Percentiles rank a stretch among this genome's conserved stretches.
Evolutionary conservation across 331 rosid genomes (phyloP).

Genomic region (Erythrophleum ivorense): DNA sequence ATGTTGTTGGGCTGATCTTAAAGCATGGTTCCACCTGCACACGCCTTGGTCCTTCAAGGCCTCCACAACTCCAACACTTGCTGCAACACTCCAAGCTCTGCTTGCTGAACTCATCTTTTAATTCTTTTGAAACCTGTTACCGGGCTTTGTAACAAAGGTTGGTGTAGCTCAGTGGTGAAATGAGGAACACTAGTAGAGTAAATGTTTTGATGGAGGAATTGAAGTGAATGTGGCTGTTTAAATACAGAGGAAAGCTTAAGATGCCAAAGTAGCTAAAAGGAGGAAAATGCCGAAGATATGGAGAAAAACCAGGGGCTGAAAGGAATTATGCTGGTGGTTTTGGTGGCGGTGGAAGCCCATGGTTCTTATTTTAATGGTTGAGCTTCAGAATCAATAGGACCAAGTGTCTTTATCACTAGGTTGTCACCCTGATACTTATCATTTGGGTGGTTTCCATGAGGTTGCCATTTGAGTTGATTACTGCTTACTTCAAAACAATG

Average conservation of each 20-base stretch:
- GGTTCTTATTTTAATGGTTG: not conserved
- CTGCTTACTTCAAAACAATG: not conserved
- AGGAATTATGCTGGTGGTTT: not conserved
- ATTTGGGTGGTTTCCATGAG: not conserved
- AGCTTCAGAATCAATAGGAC: not conserved
- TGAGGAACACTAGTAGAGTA: not conserved
- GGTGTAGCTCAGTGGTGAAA: not conserved
- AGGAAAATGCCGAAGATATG: not conserved
- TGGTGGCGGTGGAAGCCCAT: not conserved
- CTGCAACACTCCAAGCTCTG: conserved; percentile 9
- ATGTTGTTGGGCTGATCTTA: conserved; percentile 17
- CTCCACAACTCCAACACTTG: conserved; percentile 12
- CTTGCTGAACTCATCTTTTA: conserved; percentile 6
- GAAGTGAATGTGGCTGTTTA: not conserved
- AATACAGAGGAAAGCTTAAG: not conserved
- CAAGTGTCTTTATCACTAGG: not conserved
- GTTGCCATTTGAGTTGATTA: not conserved
- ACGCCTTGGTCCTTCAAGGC: conserved; percentile 11
- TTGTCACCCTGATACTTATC: no score
- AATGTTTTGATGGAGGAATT: not conserved
- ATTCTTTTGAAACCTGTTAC: not conserved
- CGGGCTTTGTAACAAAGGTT: not conserved
- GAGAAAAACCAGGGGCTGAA: not conserved
- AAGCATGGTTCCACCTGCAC: conserved; percentile 6
- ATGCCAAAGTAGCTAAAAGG: not conserved